A percentile compares a stretch with the other conserved stretches of the same genome.
These are phyloP conservation scores for Colletotrichum lini DNA, from an alignment of 2,329 filamentous ascomycete species.

Conservation along the genomic window DNA sequence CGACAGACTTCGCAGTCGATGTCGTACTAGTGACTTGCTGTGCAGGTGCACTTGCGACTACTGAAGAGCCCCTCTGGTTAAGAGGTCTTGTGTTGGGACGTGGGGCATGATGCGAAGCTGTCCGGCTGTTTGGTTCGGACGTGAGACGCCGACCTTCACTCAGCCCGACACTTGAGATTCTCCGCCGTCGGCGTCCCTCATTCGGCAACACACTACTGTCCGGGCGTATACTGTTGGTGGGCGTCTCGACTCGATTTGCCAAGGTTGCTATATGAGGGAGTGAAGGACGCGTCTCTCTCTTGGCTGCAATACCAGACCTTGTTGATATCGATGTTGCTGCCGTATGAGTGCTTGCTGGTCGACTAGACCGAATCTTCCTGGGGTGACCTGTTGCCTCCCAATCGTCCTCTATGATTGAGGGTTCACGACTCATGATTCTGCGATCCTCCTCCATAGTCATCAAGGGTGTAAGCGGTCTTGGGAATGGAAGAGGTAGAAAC, in stretches of 20 bases:
- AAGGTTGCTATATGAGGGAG: neutral
- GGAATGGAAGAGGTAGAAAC: conserved; percentile 1
- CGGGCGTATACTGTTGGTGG: conserved; percentile 10
- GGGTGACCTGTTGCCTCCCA: conserved; percentile 12
- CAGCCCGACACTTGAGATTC: neutral
- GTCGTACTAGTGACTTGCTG: neutral
- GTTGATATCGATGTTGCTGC: neutral
- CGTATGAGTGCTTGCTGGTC: conserved; percentile 3
- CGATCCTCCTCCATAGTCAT: conserved; percentile 38
- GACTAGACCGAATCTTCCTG: neutral
- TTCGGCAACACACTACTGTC: conserved; percentile 27
- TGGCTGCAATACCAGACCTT: neutral
- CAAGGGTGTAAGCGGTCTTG: conserved; percentile 13
- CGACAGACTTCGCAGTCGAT: neutral
- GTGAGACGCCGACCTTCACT: neutral
- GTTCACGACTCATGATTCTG: conserved; percentile 11
- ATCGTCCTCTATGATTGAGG: conserved; percentile 6
- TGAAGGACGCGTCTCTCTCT: neutral
- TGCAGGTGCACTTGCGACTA: neutral
- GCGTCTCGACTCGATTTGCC: neutral
- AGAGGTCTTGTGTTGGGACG: conserved; percentile 7
- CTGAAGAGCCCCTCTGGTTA: neutral
- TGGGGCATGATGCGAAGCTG: neutral
- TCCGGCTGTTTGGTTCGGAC: conserved; percentile 1
- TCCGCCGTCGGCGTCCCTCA: conserved; percentile 17